phyloP scores from a whole-genome alignment of 345 rosid species.

The Aquilaria yunnanensis region DNA sequence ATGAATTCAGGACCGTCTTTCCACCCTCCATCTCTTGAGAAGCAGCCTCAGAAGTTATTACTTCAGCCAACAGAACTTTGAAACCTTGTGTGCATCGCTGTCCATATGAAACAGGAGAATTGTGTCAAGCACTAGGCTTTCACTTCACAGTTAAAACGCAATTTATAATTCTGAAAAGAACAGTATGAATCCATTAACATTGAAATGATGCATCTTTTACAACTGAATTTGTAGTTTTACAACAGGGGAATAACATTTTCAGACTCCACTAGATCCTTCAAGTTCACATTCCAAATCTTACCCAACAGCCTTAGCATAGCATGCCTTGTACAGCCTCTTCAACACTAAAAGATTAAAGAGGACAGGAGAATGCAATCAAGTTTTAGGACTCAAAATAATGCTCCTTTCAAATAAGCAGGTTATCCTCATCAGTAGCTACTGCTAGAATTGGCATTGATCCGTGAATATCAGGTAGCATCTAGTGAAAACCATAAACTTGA shows the following conservation, averaged over 20 bases:
- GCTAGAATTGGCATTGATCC: too few species aligned
- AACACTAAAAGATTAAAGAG: too few species aligned
- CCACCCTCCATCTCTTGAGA: constrained; percentile 63
- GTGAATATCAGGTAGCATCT: not conserved
- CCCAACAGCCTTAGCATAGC: too few species aligned
- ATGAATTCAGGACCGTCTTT: constrained; percentile 73
- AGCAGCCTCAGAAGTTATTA: constrained; percentile 61
- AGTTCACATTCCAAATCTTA: too few species aligned
- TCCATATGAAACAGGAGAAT: constrained; percentile 1
- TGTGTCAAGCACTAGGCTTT: not conserved
- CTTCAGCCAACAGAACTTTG: constrained; percentile 66
- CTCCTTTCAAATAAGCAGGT: not conserved
- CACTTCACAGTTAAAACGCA: not conserved
- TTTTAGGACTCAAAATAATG: not conserved
- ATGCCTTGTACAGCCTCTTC: too few species aligned
- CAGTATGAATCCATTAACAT: too few species aligned
- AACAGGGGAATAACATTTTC: not conserved
- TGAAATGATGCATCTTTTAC: too few species aligned
- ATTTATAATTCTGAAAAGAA: too few species aligned
- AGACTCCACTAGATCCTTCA: not conserved
- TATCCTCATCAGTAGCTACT: not conserved
- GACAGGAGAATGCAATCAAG: too few species aligned
- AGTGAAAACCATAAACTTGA: too few species aligned
- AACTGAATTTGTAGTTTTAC: not conserved
- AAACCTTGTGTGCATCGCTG: constrained; percentile 71